Base-by-base conservation (phyloP, 192 early-diverging fungal species). In the Mortierella alpina region DNA sequence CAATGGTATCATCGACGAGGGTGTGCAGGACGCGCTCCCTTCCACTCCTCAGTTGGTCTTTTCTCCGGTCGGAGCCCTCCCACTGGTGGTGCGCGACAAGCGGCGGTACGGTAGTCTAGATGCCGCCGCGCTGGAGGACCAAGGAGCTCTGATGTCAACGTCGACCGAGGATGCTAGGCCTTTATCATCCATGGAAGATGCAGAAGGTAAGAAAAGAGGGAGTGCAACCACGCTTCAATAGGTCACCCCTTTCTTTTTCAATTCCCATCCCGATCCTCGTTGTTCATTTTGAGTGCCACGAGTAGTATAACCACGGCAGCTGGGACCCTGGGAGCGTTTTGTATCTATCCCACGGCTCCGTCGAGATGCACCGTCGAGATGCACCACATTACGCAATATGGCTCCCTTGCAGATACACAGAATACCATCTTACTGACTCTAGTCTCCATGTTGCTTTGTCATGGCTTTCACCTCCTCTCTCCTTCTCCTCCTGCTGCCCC, bases 181-280 rank as follows among this genome's bases (percentile, higher is more conserved):
- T 10, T 49, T 64, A 52, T 72, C 62, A 10, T 72, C 70, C 31
- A 66, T 66, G 63, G 71, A 66, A 49, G 59, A 66, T 51, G 56
- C 65, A 18, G 64, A 74, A 67, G 20, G 63, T 67, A 74, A 67
- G 57, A 22, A 53, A n/a, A 52, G 8, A 31, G 31, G 31, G 31
- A 31, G 31, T 31, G 31, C 17, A 41, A 0, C 2, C 8, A 42
- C 31, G 42, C 1, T 7, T 15, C 39, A 9, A 17, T 4, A 22
- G 41, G 23, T 44, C 62, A 45, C 42, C 23, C 62, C 55, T 22
- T 64, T 50, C 61, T 22, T 40, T 57, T 50, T 57, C n/a, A 41
- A 49, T 31, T 31, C 6, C 22, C 22, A 14, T 46, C 17, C 13
- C 51, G 10, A 22, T 14, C 49, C 58, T 23, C 63, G 45, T 40